Evolutionary conservation across 1,284 basidiomycete genomes (phyloP), one percentile per base, ranked within the genome.

Genomic region (Gymnopus androsaceus): DNA sequence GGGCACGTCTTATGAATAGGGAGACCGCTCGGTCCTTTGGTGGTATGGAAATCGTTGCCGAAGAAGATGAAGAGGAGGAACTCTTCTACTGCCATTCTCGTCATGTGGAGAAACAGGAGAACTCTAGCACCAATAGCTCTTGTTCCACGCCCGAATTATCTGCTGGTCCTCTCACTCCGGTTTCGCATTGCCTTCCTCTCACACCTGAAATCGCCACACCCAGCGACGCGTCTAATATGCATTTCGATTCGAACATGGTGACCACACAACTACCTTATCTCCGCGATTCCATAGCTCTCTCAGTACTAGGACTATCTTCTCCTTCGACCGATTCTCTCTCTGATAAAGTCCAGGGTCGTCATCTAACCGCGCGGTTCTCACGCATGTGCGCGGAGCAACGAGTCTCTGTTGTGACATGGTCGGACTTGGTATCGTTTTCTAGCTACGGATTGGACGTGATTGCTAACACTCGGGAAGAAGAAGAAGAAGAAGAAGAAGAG

Each of bases 381-480:
- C 30, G 3, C 4, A 25, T 41, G 19, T 14, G 40, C 33, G 28
- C 30, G 9, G 47, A 49, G n/a, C 41, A 45, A 7, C 46, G 51
- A 30, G 47, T 58, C 15, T 58, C 57, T 17, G 53, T 51, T 11
- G 48, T 52, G 9, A 55, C 53, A 21, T 55, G 57, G 57, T 51
- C 52, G 12, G 57, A 58, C 28, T 45, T 51, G 44, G 53, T 58
- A 19, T 41, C 57, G 14, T 58, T 55, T 37, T 55, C 57, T 3
- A 58, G 57, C 36, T 55, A 55, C 30, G 50, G 46, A 41, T 17
- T 47, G 19, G 15, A 51, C 31, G 12, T 28, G 31, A 28, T 50
- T 8, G 47, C 30, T 2, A 34, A 44, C 14, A 33, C 31, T 15
- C 17, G 2, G 7, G 28, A 42, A 30, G 17, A 36, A 30, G 28